These are phyloP conservation scores for Sporothrix humicola DNA, from an alignment of 2,329 filamentous ascomycete genomes.

Conservation along the genomic window DNA sequence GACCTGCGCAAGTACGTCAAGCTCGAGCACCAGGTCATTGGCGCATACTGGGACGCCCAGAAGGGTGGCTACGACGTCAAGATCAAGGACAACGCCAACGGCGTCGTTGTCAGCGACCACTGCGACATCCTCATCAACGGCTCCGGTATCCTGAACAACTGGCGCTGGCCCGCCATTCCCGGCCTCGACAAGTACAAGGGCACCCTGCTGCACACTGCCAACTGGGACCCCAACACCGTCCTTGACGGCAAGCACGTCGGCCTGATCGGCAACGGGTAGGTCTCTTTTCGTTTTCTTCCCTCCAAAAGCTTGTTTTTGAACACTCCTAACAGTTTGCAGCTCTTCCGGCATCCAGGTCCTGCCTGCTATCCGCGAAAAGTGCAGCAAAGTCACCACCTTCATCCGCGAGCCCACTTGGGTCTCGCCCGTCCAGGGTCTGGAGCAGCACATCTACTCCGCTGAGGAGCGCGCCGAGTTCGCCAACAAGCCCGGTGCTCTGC, in stretches of 20 bases:
- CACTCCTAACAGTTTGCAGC: slow-evolving; percentile 39
- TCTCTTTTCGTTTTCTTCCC: slow-evolving; percentile 32
- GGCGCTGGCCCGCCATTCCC: slow-evolving; percentile 41
- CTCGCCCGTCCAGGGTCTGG: slow-evolving; percentile 35
- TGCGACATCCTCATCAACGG: slow-evolving; percentile 39
- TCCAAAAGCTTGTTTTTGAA: not conserved
- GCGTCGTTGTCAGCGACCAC: slow-evolving; percentile 38
- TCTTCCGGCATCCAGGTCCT: slow-evolving; percentile 45
- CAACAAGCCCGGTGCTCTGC: slow-evolving; percentile 34
- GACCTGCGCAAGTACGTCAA: slow-evolving; percentile 51
- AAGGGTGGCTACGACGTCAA: slow-evolving; percentile 48
- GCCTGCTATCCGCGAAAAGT: slow-evolving; percentile 38
- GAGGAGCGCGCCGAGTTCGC: slow-evolving; percentile 36
- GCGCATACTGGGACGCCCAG: slow-evolving; percentile 52
- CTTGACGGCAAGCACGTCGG: slow-evolving; percentile 42
- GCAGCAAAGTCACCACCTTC: slow-evolving; percentile 37
- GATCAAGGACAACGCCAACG: slow-evolving; percentile 42
- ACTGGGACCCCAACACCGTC: slow-evolving; percentile 39
- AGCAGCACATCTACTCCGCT: slow-evolving; percentile 36
- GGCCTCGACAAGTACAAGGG: slow-evolving; percentile 47
- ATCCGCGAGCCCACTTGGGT: slow-evolving; percentile 38
- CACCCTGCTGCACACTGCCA: slow-evolving; percentile 42
- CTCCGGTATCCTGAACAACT: slow-evolving; percentile 40
- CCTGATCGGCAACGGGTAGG: slow-evolving; percentile 44
- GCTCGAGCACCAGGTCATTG: slow-evolving; percentile 51